Evolutionary conservation across 495 filamentous ascomycete species (phyloP).

Genomic region (Lasiosphaeria ovina): DNA sequence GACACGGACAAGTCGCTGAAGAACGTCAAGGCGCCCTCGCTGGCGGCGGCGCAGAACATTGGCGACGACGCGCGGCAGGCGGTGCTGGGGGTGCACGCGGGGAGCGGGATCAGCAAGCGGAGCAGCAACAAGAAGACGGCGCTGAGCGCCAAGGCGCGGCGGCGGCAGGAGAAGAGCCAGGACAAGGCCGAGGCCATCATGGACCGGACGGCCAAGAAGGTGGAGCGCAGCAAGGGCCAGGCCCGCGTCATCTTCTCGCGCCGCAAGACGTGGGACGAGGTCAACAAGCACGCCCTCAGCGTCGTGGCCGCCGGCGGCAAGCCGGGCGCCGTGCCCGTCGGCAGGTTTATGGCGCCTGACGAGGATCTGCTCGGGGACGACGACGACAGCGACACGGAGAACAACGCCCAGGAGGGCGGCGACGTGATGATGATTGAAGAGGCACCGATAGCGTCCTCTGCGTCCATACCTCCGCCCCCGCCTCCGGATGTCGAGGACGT

Average conservation of each 20-base stretch:
- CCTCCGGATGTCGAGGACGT: slow-evolving; percentile 21
- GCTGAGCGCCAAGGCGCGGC: slow-evolving; percentile 61
- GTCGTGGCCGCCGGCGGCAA: slow-evolving; percentile 11
- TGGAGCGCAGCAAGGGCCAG: slow-evolving; percentile 61
- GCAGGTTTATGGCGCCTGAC: slow-evolving; percentile 21
- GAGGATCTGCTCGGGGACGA: slow-evolving; percentile 27
- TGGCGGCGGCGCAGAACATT: slow-evolving; percentile 25
- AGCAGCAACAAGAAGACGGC: slow-evolving; percentile 49
- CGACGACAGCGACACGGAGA: slow-evolving; percentile 25
- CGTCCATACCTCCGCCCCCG: not conserved
- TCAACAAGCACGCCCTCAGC: slow-evolving; percentile 46
- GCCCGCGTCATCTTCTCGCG: slow-evolving; percentile 58
- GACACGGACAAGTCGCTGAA: slow-evolving; percentile 75
- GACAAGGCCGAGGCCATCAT: slow-evolving; percentile 69
- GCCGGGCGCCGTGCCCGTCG: slow-evolving; percentile 19
- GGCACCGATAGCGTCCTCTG: not conserved
- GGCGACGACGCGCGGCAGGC: slow-evolving; percentile 53
- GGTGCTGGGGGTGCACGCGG: slow-evolving; percentile 57
- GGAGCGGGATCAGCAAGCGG: slow-evolving; percentile 62
- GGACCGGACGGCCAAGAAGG: slow-evolving; percentile 68
- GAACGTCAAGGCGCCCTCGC: slow-evolving; percentile 52
- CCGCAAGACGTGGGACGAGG: slow-evolving; percentile 57
- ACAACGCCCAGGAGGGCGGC: slow-evolving; percentile 1
- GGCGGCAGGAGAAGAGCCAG: slow-evolving; percentile 67
- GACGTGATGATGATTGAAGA: not conserved